Percentiles rank a stretch among this genome's conserved stretches.
Conservation (phyloP, 495 filamentous ascomycete genomes). For the Lepidopterella palustris region DNA sequence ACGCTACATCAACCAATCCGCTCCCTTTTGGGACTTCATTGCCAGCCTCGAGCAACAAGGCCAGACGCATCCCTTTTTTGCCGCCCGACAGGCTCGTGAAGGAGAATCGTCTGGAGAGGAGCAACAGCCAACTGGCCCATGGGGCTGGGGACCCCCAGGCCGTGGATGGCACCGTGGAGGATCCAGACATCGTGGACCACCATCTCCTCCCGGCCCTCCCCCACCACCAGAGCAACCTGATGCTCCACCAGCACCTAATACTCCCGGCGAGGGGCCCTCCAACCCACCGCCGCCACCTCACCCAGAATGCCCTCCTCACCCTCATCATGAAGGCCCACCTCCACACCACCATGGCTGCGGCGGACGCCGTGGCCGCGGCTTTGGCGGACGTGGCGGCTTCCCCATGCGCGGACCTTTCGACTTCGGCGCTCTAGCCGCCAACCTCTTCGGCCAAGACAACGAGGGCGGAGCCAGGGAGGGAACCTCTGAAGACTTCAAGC, state of each 20-base stretch:
- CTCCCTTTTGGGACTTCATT: constrained; percentile 44
- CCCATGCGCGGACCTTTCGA: constrained; percentile 23
- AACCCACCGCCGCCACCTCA: background rate
- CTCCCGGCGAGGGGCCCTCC: background rate
- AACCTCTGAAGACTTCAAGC: constrained; percentile 48
- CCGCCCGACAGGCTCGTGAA: constrained; percentile 7
- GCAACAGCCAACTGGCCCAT: constrained; percentile 10
- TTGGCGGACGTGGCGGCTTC: constrained; percentile 12
- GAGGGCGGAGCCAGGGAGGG: constrained; percentile 16
- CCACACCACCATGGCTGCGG: constrained; percentile 5
- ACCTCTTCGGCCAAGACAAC: constrained; percentile 26
- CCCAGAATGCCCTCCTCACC: background rate
- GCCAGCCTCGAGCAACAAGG: constrained; percentile 38
- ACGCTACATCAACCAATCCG: constrained; percentile 39
- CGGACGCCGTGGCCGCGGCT: constrained; percentile 9
- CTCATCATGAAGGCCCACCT: background rate
- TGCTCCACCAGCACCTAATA: constrained; percentile 8
- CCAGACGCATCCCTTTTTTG: constrained; percentile 32
- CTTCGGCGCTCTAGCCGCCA: constrained; percentile 19
- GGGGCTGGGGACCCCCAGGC: constrained; percentile 18
- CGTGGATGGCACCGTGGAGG: constrained; percentile 16
- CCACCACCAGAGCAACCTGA: background rate
- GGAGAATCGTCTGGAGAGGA: constrained; percentile 6
- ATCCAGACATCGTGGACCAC: constrained; percentile 10
- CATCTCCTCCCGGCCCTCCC: constrained; percentile 15